Conservation (phyloP, 1,139 yeast species). For the Saccharomyces hybrid region DNA sequence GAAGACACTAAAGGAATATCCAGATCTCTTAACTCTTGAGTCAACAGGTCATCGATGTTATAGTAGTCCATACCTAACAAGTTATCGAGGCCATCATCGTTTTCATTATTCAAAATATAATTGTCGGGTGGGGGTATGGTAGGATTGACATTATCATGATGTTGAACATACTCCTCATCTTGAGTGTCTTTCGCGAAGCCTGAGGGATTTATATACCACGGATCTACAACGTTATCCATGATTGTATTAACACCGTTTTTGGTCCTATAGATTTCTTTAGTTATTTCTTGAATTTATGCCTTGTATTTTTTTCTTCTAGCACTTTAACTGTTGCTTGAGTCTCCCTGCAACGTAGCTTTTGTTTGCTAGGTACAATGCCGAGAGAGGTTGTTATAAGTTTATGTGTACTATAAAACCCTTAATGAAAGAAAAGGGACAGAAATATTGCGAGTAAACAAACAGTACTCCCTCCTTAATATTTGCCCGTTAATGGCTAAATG, state of each 20-base stretch:
- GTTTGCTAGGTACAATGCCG: background rate
- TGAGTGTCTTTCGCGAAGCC: constrained; percentile 6
- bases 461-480: background rate
- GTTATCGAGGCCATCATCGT: constrained; percentile 7
- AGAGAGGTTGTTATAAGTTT: background rate
- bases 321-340: background rate
- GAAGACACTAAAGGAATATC: constrained; percentile 27
- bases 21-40: constrained; percentile 27
- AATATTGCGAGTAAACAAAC: background rate
- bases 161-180: constrained; percentile 1
- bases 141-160: background rate
- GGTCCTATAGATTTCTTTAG: background rate
- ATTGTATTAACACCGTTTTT: background rate
- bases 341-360: background rate
- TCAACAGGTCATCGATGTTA: constrained; percentile 25
- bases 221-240: constrained; percentile 11
- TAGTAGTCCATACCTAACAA: constrained; percentile 16
- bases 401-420: background rate
- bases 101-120: background rate
- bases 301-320: background rate
- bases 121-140: background rate
- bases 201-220: constrained; percentile 14
- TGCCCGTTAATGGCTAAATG: background rate
- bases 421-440: background rate
- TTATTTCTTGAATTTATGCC: background rate